Conservation (phyloP, 164 flowering plant genomes). For the Chimonanthus salicifolius region DNA sequence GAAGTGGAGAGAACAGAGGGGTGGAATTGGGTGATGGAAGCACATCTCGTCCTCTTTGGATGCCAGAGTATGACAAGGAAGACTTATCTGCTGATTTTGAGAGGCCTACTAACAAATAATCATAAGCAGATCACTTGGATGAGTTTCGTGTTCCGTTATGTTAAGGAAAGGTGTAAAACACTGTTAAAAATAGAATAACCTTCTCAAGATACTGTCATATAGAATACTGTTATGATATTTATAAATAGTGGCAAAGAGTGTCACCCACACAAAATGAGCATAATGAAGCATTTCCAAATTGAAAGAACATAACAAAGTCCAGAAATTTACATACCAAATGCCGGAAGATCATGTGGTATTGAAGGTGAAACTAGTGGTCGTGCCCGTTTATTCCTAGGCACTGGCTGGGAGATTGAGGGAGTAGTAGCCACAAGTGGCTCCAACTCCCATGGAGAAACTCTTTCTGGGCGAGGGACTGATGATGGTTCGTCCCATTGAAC, state of each 20-base stretch:
- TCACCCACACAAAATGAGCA: neutral
- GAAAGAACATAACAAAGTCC: neutral
- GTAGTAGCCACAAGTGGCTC: conserved; percentile 71
- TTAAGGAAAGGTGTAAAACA: too few species aligned
- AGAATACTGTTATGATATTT: neutral
- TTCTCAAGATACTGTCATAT: neutral
- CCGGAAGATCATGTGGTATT: conserved; percentile 40
- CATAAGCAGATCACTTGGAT: neutral
- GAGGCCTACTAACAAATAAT: conserved; percentile 29
- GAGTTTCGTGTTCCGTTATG: neutral
- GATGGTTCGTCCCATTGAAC: conserved; percentile 99
- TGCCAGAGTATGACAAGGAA: conserved; percentile 38
- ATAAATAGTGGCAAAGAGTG: neutral
- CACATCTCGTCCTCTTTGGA: conserved; percentile 46
- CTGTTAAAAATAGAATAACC: neutral
- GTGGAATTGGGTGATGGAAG: conserved; percentile 43
- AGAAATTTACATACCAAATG: conserved; percentile 35
- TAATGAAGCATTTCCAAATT: neutral
- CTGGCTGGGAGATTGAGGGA: conserved; percentile 48
- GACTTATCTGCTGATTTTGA: conserved; percentile 62
- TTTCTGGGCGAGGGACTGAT: conserved; percentile 70
- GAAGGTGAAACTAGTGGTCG: conserved; percentile 66
- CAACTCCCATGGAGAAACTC: conserved; percentile 91
- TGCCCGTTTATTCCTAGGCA: conserved; percentile 66
- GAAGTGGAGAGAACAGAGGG: conserved; percentile 27